A percentile compares a stretch with the other conserved stretches of the same genome.
Evolutionary conservation across 257 asterid species (phyloP).

Genomic region (Cynanchum wilfordii): DNA sequence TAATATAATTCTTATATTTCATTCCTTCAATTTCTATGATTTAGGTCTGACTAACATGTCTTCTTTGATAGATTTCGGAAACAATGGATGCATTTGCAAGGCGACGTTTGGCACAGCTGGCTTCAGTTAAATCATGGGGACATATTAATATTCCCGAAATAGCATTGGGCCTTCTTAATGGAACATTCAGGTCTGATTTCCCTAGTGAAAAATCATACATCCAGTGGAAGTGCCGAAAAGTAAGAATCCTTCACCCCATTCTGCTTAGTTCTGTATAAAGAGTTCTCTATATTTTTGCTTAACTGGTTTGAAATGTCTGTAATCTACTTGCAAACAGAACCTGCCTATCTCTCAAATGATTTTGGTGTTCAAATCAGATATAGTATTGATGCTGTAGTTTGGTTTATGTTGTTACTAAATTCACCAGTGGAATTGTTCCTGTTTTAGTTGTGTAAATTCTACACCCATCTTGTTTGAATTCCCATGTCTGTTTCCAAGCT

Average conservation of each 20-base stretch:
- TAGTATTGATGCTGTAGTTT: background rate
- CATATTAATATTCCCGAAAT: conserved; percentile 76
- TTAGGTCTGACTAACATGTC: conserved; percentile 22
- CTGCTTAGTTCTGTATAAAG: background rate
- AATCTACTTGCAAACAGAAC: background rate
- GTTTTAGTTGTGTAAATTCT: background rate
- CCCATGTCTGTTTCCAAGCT: background rate
- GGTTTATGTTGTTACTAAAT: background rate
- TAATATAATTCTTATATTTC: background rate
- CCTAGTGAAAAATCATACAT: conserved; percentile 61
- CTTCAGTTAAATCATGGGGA: conserved; percentile 47
- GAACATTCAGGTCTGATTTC: conserved; percentile 68
- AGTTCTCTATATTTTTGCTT: background rate
- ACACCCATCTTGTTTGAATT: background rate
- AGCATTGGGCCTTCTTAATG: conserved; percentile 70
- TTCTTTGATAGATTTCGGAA: conserved; percentile 70
- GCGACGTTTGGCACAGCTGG: conserved; percentile 57
- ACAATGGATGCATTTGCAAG: conserved; percentile 57
- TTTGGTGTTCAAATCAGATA: background rate
- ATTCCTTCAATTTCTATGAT: conserved; percentile 6
- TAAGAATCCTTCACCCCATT: conserved; percentile 21
- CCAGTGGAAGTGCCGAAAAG: conserved; percentile 88
- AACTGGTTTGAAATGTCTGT: background rate
- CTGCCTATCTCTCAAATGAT: background rate
- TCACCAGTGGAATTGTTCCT: background rate